These are phyloP conservation scores for Cystofilobasidium capitatum DNA, from an alignment of 768 basidiomycete species.

Conservation along the genomic window DNA sequence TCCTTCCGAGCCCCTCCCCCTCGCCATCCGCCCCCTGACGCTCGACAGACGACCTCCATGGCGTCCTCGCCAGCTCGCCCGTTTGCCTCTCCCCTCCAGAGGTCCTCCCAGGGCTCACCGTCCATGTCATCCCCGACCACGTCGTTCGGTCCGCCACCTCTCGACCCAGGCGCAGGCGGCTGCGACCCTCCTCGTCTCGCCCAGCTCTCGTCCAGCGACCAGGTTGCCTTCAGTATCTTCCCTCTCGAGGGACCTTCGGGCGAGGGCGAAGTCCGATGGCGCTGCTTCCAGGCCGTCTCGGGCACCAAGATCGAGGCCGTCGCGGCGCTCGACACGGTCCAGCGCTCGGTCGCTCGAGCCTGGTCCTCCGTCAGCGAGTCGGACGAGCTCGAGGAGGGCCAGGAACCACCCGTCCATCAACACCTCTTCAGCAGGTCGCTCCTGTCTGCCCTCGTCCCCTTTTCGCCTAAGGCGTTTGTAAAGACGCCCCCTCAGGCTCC, in stretches of 20 bases:
- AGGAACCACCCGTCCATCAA: not conserved
- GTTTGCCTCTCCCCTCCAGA: not conserved
- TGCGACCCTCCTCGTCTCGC: not conserved
- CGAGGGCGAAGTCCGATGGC: not conserved
- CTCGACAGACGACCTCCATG: not conserved
- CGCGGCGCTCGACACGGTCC: not conserved
- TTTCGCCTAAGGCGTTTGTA: not conserved
- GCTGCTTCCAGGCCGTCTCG: not conserved
- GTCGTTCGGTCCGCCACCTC: not conserved
- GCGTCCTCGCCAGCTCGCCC: not conserved
- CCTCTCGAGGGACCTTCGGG: not conserved
- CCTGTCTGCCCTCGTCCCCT: not conserved
- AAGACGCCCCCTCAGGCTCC: not conserved
- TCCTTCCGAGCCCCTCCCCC: not conserved
- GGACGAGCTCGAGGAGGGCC: slow-evolving; percentile 5
- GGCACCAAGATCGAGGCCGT: not conserved
- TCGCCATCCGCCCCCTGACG: not conserved
- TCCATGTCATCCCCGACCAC: not conserved
- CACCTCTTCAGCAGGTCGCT: not conserved
- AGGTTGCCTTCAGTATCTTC: not conserved
- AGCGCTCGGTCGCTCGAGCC: not conserved
- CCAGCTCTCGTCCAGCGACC: not conserved
- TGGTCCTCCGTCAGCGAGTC: not conserved
- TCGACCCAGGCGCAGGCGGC: not conserved
- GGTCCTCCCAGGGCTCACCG: not conserved